Conservation (phyloP, 805 yeast genomes). For the Yamadazyma endophytica region DNA sequence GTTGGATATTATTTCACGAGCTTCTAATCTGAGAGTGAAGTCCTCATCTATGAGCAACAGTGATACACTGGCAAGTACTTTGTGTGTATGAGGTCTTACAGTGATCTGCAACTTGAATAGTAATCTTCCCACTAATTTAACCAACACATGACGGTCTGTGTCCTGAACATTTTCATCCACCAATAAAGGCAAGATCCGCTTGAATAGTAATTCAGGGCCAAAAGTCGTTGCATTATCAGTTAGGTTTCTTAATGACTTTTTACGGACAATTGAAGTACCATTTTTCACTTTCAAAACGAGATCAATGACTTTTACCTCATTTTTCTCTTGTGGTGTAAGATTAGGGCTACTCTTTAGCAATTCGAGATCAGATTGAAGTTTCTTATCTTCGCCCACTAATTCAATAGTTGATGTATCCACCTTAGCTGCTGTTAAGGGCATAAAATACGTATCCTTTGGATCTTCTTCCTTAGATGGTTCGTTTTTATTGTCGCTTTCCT, state of each 20-base stretch:
- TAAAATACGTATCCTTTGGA: not conserved
- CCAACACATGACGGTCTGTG: slow-evolving; percentile 76
- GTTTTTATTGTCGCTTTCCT: not conserved
- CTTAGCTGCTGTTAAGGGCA: not conserved
- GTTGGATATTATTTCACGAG: slow-evolving; percentile 71
- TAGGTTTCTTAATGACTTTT: slow-evolving; percentile 61
- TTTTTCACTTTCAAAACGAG: slow-evolving; percentile 70
- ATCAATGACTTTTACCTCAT: slow-evolving; percentile 58
- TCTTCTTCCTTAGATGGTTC: too few species aligned
- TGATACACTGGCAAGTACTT: slow-evolving; percentile 66
- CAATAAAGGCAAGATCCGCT: slow-evolving; percentile 70
- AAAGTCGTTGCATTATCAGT: slow-evolving; percentile 53
- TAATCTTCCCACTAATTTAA: slow-evolving; percentile 70
- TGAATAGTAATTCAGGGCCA: slow-evolving; percentile 69
- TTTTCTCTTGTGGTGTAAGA: slow-evolving; percentile 45
- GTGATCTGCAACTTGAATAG: slow-evolving; percentile 60
- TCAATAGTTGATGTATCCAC: not conserved
- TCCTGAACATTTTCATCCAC: slow-evolving; percentile 71
- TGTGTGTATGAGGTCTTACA: slow-evolving; percentile 69
- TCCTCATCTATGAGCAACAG: slow-evolving; percentile 83
- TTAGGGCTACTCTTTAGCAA: slow-evolving; percentile 21
- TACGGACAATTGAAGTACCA: slow-evolving; percentile 68
- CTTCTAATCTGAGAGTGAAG: slow-evolving; percentile 66
- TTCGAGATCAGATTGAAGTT: slow-evolving; percentile 60
- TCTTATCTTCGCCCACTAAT: slow-evolving; percentile 67